Evolutionary conservation across 169 alveolate genomes (phyloP), one percentile per base, ranked within the genome.

Genomic region (Plasmodium yoelii): DNA sequence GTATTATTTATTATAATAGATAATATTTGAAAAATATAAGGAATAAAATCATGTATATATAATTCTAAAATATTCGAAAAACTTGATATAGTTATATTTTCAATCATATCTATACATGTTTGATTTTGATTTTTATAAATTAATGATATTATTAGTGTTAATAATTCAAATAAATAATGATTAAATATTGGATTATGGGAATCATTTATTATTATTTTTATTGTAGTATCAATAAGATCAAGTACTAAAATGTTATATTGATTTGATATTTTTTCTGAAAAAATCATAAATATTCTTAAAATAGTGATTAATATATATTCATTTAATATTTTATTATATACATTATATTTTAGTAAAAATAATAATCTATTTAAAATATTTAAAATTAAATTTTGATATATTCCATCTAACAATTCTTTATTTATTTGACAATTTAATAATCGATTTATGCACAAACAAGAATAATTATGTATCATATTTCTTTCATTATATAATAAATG

Each of bases 181-280:
- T 95, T 95, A 87, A 92, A 95, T 0, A 93, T 60, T 0, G 97
- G 97, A 75, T 95, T 95, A 19, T 93, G 95, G 0, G 97, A 95
- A 72, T 94, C 95, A 65, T 94, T 94, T 0, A 93, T 84, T n/a
- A 93, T 94, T 44, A 24, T n/a, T 87, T 94, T 94, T 0, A 94
- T 94, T 0, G 71, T 80, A 13, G 53, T 51, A 12, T 80, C 90
- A 8, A 80, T 57, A 9, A 80, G 34, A 5, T 65, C 18, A 6
- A 80, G 47, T n/a, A 80, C 13, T 0, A 55, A 1, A n/a, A 57
- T 42, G 0, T 49, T 61, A 39, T 80, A 65, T 5, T 53, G 26
- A 51, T 49, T 42, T 67, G 73, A 12, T n/a, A 80, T 6, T 26
- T 65, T 80, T 6, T 64, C 59, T 19, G 77, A 18, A 55, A 19